Conservation (phyloP, 257 asterid genomes). For the Knoxia roxburghii region DNA sequence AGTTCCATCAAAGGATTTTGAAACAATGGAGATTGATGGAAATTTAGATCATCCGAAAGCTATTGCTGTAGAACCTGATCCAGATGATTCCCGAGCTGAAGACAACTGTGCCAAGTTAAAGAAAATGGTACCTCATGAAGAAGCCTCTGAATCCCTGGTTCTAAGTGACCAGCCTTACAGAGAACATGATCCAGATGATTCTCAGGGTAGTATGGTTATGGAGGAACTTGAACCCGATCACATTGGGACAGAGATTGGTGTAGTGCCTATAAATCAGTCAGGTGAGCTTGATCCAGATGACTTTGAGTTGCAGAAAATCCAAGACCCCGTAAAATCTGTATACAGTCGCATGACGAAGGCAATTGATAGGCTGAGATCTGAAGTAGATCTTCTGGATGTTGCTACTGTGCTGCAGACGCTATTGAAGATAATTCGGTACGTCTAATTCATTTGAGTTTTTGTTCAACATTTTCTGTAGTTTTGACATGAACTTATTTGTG, state of each 20-base stretch:
- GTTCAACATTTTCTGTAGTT: neutral
- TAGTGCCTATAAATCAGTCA: constrained; percentile 15
- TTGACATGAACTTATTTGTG: neutral
- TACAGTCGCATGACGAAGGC: constrained; percentile 66
- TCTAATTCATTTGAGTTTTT: constrained; percentile 2
- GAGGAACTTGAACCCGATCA: constrained; percentile 33
- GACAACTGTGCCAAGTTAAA: constrained; percentile 6
- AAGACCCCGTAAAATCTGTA: constrained; percentile 65
- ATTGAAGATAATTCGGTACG: constrained; percentile 53
- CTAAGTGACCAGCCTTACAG: constrained; percentile 8
- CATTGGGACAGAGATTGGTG: neutral
- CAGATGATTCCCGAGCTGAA: constrained; percentile 25
- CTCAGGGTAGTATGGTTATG: constrained; percentile 18
- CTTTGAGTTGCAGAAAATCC: constrained; percentile 64
- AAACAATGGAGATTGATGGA: constrained; percentile 16
- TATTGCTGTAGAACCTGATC: constrained; percentile 29
- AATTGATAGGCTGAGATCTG: constrained; percentile 50
- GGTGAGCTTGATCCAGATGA: constrained; percentile 54
- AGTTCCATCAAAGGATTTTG: neutral
- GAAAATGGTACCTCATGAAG: constrained; percentile 16
- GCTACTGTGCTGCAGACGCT: constrained; percentile 47
- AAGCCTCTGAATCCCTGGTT: neutral
- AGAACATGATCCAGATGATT: constrained; percentile 25
- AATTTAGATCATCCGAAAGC: neutral
- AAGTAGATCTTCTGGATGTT: constrained; percentile 45